These are phyloP conservation scores for Salix viminalis DNA, from an alignment of 345 rosid genomes.

Conservation along the genomic window DNA sequence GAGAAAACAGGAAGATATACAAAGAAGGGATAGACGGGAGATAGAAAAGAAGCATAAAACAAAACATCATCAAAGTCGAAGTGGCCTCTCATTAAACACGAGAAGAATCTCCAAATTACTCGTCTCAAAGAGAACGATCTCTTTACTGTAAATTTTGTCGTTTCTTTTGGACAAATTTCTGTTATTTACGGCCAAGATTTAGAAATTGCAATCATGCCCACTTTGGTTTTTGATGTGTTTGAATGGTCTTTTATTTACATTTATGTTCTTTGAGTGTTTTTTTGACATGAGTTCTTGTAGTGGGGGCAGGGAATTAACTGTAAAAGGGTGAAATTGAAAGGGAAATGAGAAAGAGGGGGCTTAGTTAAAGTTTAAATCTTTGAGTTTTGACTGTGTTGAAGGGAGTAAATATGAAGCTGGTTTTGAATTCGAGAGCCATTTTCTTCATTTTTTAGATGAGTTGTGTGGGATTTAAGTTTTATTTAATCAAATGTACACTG, in stretches of 20 bases:
- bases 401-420: neutral
- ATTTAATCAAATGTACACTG: neutral
- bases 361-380: neutral
- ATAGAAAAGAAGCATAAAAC: conserved; percentile 21
- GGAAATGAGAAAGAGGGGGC: neutral
- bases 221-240: neutral
- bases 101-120: conserved; percentile 44
- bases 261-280: neutral
- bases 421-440: neutral
- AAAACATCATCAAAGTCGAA: conserved; percentile 26
- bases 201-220: neutral
- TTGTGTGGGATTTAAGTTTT: neutral
- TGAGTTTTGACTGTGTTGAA: neutral
- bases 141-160: conserved; percentile 46
- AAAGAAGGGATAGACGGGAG: conserved; percentile 49
- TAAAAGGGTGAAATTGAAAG: neutral
- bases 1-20: conserved; percentile 2
- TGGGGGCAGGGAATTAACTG: neutral
- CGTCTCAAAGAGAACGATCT: conserved; percentile 62
- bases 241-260: neutral
- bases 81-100: conserved; percentile 62
- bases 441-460: neutral
- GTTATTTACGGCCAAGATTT: neutral
- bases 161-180: neutral
- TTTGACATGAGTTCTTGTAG: neutral